Conservation (phyloP, 176 grass and related monocot genomes). For the Pharus latifolius region DNA sequence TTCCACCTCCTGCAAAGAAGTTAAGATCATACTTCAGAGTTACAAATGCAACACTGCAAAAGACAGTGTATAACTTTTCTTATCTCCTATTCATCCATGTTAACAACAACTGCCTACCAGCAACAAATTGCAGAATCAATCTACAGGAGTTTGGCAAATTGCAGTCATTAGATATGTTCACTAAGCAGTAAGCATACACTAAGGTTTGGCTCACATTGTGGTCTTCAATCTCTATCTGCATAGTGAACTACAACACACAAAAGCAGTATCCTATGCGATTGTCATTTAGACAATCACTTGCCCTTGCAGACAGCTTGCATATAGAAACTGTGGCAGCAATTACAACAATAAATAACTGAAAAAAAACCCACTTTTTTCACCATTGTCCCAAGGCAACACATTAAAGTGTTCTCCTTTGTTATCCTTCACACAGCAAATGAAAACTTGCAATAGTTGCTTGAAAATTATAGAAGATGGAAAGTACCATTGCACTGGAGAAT, state of each 20-base stretch:
- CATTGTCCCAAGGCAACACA: background rate
- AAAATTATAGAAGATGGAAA: background rate
- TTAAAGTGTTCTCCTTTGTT: background rate
- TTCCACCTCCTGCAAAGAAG: slow-evolving; percentile 60
- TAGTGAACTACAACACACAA: background rate
- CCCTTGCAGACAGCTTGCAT: background rate
- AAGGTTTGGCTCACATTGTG: background rate
- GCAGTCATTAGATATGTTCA: background rate
- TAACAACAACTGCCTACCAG: background rate
- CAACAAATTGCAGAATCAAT: background rate
- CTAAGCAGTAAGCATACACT: background rate
- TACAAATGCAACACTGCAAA: background rate
- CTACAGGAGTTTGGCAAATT: background rate
- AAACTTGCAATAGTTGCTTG: background rate
- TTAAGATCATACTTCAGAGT: background rate
- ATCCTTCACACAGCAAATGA: background rate
- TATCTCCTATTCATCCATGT: background rate
- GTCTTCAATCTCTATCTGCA: background rate
- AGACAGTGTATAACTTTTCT: background rate
- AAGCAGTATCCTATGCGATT: background rate
- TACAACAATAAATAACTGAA: background rate
- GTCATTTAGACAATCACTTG: background rate
- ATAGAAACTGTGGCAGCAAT: background rate
- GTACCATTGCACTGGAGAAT: background rate
- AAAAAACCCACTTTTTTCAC: no score